Conservation (phyloP, 257 asterid genomes). For the Jaltomata sinuosa region DNA sequence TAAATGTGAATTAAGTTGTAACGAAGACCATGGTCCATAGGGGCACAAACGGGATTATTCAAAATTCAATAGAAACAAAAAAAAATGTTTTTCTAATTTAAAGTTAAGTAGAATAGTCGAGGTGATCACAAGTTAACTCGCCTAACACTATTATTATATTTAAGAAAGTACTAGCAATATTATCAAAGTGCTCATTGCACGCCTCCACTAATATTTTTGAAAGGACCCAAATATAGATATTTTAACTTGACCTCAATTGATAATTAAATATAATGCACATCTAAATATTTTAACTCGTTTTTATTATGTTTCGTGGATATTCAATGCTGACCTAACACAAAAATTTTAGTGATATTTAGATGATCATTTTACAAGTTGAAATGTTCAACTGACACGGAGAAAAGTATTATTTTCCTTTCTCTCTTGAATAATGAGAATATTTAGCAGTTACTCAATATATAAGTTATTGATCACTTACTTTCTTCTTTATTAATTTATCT, state of each 20-base stretch:
- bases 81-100: not conserved
- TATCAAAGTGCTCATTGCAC: not conserved
- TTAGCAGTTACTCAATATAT: not conserved
- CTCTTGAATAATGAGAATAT: not conserved
- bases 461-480: not conserved
- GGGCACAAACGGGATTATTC: not conserved
- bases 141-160: not conserved
- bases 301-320: not conserved
- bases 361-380: no score
- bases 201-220: no score
- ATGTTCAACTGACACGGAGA: not conserved
- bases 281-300: not conserved
- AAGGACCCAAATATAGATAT: no score
- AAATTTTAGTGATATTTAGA: no score
- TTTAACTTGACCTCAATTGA: not conserved
- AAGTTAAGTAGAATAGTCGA: not conserved
- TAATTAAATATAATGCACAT: not conserved
- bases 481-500: not conserved
- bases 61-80: not conserved
- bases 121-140: not conserved
- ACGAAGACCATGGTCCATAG: not conserved
- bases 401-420: rapidly evolving
- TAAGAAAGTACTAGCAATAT: not conserved
- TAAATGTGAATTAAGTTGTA: not conserved
- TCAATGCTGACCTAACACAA: not conserved